These are phyloP conservation scores for Lonicera japonica DNA, from an alignment of 129 eudicot genomes.

Conservation along the genomic window DNA sequence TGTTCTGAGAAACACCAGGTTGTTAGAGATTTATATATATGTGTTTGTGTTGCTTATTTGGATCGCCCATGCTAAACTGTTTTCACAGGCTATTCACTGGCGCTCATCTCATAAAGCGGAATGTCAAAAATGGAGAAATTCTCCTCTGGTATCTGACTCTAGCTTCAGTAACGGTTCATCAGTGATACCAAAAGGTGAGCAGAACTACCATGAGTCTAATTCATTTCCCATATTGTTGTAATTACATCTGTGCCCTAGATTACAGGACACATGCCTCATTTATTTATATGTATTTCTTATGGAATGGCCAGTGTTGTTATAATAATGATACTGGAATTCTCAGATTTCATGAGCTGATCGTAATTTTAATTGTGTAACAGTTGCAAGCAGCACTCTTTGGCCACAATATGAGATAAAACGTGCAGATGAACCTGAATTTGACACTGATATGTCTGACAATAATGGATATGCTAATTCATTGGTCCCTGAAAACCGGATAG, in stretches of 20 bases:
- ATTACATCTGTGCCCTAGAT: no score
- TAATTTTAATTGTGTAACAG: constrained; percentile 31
- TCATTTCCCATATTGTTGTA: no score
- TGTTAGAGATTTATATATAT: no score
- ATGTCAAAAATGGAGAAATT: constrained; percentile 36
- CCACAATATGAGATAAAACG: constrained; percentile 69
- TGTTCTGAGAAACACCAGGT: constrained; percentile 91
- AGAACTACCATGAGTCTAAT: no score
- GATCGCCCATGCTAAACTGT: background rate
- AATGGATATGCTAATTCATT: constrained; percentile 19
- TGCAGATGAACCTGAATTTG: constrained; percentile 60
- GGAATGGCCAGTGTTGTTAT: no score
- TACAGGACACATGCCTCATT: no score
- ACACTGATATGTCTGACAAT: constrained; percentile 24
- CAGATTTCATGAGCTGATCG: constrained; percentile 3
- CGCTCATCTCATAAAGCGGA: constrained; percentile 42
- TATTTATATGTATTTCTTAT: no score
- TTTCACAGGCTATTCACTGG: constrained; percentile 65
- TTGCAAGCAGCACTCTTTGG: constrained; percentile 64
- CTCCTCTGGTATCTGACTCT: constrained; percentile 34
- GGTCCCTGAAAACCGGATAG: constrained; percentile 24
- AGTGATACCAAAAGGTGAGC: constrained; percentile 31
- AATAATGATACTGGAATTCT: background rate
- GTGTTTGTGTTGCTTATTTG: background rate
- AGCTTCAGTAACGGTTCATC: constrained; percentile 14